Base-by-base conservation (phyloP, 352 stramenopile genomes). In the Peronospora belbahrii region DNA sequence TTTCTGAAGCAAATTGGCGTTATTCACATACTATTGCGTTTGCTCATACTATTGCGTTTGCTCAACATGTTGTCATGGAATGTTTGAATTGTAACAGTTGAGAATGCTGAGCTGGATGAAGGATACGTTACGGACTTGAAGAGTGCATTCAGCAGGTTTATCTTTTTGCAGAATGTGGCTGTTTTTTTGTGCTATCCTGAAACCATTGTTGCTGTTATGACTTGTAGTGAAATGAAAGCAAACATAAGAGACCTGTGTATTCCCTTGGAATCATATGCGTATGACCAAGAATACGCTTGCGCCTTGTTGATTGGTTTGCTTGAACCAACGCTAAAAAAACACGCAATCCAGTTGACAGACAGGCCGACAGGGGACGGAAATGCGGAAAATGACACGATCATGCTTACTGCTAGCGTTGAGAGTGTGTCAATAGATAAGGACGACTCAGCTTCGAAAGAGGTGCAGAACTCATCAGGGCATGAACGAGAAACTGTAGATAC, bases 171-270 rank as follows among this genome's bases (percentile, higher is more conserved):
- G 33, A n/a, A 4, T 43, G 7, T 14, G 3, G 32, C 4, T 0
- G 10, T 18, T 2, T 28, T 28, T 41, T n/a, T 31, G 8, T n/a
- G 35, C 25, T 34, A 31, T 32, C n/a, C 27, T 61, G 14, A 62
- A 19, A 7, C 19, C 20, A 22, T n/a, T 43, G 15, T 28, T 42
- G n/a, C 14, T 45, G 3, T 10, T 2, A 3, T 46, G 6, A 2
- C 20, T 58, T 37, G 3, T 19, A 93, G 81, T 17, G 81, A 93
- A 59, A 93, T 93, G 78, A 93, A 90, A 50, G 42, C 57, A 3
- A 87, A 83, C 44, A 87, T 93, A 70, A 74, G 81, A 37, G 74
- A 93, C 8, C 46, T 90, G 37, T 88, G 76, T 41, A 87, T 93
- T 23, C 78, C 81, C 0, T 50, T 93, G 35, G 81, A 93, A 53